Evolutionary conservation across 805 yeast genomes (phyloP).

Genomic region (Saccharomycopsis sp.): DNA sequence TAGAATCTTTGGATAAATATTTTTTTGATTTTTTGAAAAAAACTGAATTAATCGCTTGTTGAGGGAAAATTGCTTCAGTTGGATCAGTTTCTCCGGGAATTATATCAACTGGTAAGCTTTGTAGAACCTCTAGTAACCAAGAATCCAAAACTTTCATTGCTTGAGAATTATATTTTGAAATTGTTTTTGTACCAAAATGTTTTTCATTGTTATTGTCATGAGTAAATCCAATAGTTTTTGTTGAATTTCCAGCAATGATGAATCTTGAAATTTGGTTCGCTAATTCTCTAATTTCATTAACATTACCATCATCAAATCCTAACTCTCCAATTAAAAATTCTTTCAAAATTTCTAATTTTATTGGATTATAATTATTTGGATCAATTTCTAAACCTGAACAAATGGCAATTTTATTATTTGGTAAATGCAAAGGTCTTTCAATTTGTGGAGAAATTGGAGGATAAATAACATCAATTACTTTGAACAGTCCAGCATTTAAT

Average conservation of each 20-base stretch:
- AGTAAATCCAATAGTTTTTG: conserved; percentile 24
- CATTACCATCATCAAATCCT: conserved; percentile 25
- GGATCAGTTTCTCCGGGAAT: conserved; percentile 88
- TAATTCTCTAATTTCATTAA: neutral
- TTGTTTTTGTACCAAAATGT: conserved; percentile 40
- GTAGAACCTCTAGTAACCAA: conserved; percentile 44
- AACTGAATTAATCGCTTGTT: conserved; percentile 78
- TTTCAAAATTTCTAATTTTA: conserved; percentile 45
- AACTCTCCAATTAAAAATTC: conserved; percentile 68
- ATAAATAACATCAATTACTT: conserved; percentile 67
- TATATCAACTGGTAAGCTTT: conserved; percentile 56
- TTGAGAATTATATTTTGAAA: conserved; percentile 38
- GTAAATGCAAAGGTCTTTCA: conserved; percentile 22
- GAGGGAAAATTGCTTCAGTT: conserved; percentile 76
- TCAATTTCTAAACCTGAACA: conserved; percentile 65
- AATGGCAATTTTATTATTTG: conserved; percentile 47
- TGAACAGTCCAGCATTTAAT: conserved; percentile 71
- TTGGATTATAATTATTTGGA: conserved; percentile 29
- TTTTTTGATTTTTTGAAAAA: conserved; percentile 42
- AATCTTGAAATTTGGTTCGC: conserved; percentile 35
- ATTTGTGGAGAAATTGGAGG: conserved; percentile 57
- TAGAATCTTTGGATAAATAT: conserved; percentile 21
- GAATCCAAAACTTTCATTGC: conserved; percentile 47
- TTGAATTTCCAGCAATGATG: conserved; percentile 66
- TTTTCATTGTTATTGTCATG: conserved; percentile 20